Evolutionary conservation across 2,329 filamentous ascomycete genomes (phyloP), one percentile per base, ranked within the genome.

Genomic region (Cyclaneusma minus): DNA sequence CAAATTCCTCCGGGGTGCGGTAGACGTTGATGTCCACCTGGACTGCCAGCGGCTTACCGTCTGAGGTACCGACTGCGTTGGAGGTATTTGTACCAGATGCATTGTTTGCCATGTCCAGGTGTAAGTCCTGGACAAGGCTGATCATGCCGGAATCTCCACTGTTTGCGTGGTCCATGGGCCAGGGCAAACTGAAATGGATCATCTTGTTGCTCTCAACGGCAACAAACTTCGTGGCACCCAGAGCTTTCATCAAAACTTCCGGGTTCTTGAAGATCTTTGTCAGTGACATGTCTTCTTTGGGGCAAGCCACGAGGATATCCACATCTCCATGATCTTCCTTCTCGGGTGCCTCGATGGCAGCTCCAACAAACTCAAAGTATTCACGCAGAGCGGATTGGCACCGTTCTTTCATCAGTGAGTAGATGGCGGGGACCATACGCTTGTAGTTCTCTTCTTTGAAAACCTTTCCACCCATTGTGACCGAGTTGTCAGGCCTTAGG

Each of bases 301-400:
- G 49, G 16, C 45, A 43, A 0, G 55, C 52, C 2, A 81, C 60
- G 2, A 83, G 48, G 31, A 85, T 58, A 48, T 89, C 81, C 19
- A 91, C 53, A 36, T 89, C 82, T 12, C 81, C 82, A 40, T 69
- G 64, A 37, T 71, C 65, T 0, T 36, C 21, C 48, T 89, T 89
- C 1, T 47, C 71, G 0, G 80, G 79, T 0, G 67, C 75, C 37
- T 83, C 76, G 15, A 75, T 64, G 0, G 78, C 71, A 0, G 63
- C 58, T 1, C 58, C 62, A 4, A 78, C 68, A 6, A 51, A 53
- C 0, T 50, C 28, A 38, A 68, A 82, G 3, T 74, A 49, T 2
- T 52, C 38, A 1, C 50, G 47, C 0, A 80, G 58, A 2, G 58
- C 45, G 0, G 42, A 30, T 14, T 58, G 51, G 32, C 62, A 66